Percentiles rank a stretch among this genome's conserved stretches.
Evolutionary conservation across 2,329 filamentous ascomycete genomes (phyloP).

Genomic region (Ascochyta lentis): DNA sequence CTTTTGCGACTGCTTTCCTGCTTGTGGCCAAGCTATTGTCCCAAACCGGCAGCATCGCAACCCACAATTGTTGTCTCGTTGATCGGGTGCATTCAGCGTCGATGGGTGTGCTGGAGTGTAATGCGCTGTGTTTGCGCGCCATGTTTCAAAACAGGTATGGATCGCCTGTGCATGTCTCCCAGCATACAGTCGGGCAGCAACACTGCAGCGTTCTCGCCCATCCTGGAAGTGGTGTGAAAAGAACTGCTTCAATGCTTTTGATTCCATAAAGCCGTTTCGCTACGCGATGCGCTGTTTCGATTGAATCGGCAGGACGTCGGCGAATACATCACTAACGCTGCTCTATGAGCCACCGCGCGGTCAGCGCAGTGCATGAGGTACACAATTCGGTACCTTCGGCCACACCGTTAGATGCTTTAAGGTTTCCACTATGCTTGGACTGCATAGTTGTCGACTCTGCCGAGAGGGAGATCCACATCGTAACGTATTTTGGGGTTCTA

Average conservation of each 20-base stretch:
- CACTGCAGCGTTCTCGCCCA: neutral
- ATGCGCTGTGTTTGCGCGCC: neutral
- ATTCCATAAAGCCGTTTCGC: neutral
- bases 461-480: neutral
- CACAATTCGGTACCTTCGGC: neutral
- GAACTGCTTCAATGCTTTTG: neutral
- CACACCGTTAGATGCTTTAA: neutral
- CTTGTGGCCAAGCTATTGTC: neutral
- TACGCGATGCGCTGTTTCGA: neutral
- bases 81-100: too few relatives aligned
- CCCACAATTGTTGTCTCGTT: neutral
- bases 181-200: neutral
- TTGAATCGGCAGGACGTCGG: neutral
- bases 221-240: neutral
- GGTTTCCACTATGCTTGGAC: neutral
- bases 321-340: neutral
- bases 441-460: neutral
- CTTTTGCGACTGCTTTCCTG: neutral
- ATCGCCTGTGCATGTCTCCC: too few relatives aligned
- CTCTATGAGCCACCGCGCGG: slow-evolving; percentile 2
- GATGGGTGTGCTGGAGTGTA: neutral
- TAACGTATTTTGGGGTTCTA: slow-evolving; percentile 1
- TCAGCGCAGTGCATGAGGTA: slow-evolving; percentile 3
- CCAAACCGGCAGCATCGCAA: neutral
- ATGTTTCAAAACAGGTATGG: neutral